Percentiles rank a stretch among this genome's conserved stretches.
phyloP scores from a whole-genome alignment of 2,329 filamentous ascomycete genomes.

The Pleomassaria siparia region DNA sequence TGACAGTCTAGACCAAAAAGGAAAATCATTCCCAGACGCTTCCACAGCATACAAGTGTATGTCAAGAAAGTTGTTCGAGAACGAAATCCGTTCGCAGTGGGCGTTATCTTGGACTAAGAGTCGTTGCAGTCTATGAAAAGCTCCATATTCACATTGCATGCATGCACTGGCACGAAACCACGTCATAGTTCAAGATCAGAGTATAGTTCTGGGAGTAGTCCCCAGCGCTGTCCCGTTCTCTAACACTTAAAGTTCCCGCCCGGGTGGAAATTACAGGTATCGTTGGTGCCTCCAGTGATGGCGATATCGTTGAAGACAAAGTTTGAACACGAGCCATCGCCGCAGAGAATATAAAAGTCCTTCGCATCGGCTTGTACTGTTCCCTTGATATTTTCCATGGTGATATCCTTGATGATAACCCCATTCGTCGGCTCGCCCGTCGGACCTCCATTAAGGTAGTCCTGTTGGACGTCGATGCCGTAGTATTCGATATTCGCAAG shows the following conservation, averaged over 20 bases:
- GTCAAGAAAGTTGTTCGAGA: too few relatives aligned
- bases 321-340: conserved; percentile 50
- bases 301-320: conserved; percentile 54
- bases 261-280: conserved; percentile 31
- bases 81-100: too few relatives aligned
- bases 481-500: conserved; percentile 47
- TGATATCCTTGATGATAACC: conserved; percentile 47
- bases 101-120: too few relatives aligned
- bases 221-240: neutral
- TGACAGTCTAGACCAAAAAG: too few relatives aligned
- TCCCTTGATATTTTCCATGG: conserved; percentile 45
- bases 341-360: conserved; percentile 58
- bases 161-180: too few relatives aligned
- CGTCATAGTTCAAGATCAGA: too few relatives aligned
- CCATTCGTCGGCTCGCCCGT: conserved; percentile 48
- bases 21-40: too few relatives aligned
- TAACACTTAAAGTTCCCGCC: conserved; percentile 29
- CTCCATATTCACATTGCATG: too few relatives aligned
- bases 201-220: too few relatives aligned
- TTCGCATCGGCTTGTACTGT: conserved; percentile 25
- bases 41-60: too few relatives aligned
- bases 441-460: conserved; percentile 49
- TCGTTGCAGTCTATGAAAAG: too few relatives aligned
- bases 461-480: conserved; percentile 54
- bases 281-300: conserved; percentile 41